Percentiles rank a stretch among this genome's conserved stretches.
Conservation (phyloP, 2,329 filamentous ascomycete species). For the Penicillium sp. region DNA sequence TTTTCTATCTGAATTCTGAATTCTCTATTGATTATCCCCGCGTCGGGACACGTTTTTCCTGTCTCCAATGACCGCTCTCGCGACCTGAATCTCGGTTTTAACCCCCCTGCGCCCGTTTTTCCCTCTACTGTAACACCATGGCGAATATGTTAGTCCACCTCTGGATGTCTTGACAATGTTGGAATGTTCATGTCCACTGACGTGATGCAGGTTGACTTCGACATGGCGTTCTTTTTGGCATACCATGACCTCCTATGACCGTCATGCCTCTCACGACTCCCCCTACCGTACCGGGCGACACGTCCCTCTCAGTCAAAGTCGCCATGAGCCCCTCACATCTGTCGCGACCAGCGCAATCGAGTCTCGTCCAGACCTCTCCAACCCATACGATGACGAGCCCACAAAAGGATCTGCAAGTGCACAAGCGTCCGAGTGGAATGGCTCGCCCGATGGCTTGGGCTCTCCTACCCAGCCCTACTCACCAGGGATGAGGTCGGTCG, state of each 20-base stretch:
- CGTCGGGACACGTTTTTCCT: background rate
- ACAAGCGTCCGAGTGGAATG: constrained; percentile 54
- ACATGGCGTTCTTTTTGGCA: constrained; percentile 92
- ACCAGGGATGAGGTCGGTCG: constrained; percentile 74
- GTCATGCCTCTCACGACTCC: constrained; percentile 84
- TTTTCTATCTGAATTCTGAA: background rate
- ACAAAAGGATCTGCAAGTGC: constrained; percentile 48
- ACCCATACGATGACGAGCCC: constrained; percentile 67
- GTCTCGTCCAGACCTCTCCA: constrained; percentile 73
- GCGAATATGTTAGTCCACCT: constrained; percentile 18
- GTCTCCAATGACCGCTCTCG: constrained; percentile 1
- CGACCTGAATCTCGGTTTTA: background rate
- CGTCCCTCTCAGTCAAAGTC: constrained; percentile 73
- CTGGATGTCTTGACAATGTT: background rate
- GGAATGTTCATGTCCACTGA: constrained; percentile 4
- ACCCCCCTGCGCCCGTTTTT: constrained; percentile 3
- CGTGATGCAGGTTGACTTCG: constrained; percentile 50
- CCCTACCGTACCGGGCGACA: constrained; percentile 85
- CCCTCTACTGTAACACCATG: constrained; percentile 10
- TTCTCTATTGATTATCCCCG: background rate
- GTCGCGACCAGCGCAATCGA: constrained; percentile 78
- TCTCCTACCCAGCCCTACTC: constrained; percentile 69
- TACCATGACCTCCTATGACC: constrained; percentile 68
- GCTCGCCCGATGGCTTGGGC: constrained; percentile 46
- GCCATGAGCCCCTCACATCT: constrained; percentile 73